Evolutionary conservation across 345 rosid genomes (phyloP), one percentile per base, ranked within the genome.

Genomic region (Cardamine occulta): DNA sequence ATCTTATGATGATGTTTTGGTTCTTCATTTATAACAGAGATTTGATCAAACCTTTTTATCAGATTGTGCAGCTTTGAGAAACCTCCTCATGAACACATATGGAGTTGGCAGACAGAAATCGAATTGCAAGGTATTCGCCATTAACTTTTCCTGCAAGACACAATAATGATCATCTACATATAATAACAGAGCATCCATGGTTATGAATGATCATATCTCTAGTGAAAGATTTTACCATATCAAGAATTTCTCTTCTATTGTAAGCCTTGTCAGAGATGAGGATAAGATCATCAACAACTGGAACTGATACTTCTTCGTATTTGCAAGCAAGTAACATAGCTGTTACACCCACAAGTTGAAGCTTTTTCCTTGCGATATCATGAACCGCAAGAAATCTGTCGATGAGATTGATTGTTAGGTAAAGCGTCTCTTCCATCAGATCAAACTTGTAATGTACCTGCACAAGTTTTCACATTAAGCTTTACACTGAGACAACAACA

Each of bases 371-470:
- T 28, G 82, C 84, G 6, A 93, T 68, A 54, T 75, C 83, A 66
- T 54, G 58, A 65, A 85, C 77, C 0, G 96, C 88, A 58, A 96
- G 81, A 77, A 96, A 96, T 71, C 99, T 87, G 52, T 96, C 99
- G 0, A 91, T 88, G 59, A 96, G 88, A 82, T 96, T 96, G 80
- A 96, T 88, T 7, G 96, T 95, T 26, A 95, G 93, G 79, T 83
- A 92, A 58, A 95, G 82, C 2, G 99, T 95, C 80, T 92, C 99
- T 2, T 95, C 98, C 98, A 90, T 89, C 80, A 95, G 81, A 76
- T 95, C 98, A 74, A 95, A 95, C 86, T 95, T 95, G 90, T 95
- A 92, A 79, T 95, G 99, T n/a, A 95, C 99, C 97, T 94, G 83
- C 77, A 44, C 15, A 35, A 56, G 0, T 18, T 5, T 2, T 34